Evolutionary conservation across 352 stramenopile species (phyloP).

Genomic region (Pythium periplocum): DNA sequence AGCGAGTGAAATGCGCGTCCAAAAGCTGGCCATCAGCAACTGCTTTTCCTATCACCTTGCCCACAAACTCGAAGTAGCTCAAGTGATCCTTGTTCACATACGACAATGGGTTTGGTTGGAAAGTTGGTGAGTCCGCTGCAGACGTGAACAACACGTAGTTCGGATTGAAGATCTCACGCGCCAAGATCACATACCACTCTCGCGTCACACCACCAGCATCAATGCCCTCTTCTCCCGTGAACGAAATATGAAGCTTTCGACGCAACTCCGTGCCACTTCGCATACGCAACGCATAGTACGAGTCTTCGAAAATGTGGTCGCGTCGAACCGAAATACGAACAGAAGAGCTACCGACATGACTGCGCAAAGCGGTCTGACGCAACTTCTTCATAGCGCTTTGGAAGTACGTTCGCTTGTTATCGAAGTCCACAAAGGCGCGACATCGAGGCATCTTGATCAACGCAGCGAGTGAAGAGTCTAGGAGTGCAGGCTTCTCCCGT

Average conservation of each 20-base stretch:
- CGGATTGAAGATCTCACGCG: constrained; percentile 99
- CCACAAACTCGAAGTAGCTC: constrained; percentile 98
- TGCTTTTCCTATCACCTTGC: constrained; percentile 98
- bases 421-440: constrained; percentile 96
- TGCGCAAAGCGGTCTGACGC: constrained; percentile 71
- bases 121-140: constrained; percentile 97
- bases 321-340: constrained; percentile 88
- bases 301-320: constrained; percentile 98
- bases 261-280: constrained; percentile 96
- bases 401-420: constrained; percentile 99
- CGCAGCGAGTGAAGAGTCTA: constrained; percentile 94
- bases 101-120: constrained; percentile 98
- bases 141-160: constrained; percentile 99
- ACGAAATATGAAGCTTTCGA: constrained; percentile 97
- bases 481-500: constrained; percentile 92
- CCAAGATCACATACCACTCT: constrained; percentile 99
- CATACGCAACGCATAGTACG: constrained; percentile 96
- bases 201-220: constrained; percentile 97
- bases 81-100: constrained; percentile 99
- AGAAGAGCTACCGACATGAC: constrained; percentile 89
- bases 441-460: constrained; percentile 96
- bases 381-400: constrained; percentile 92
- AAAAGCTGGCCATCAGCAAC: constrained; percentile 98
- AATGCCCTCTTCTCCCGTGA: constrained; percentile 97
- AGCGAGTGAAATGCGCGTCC: constrained; percentile 98